Evolutionary conservation across 2,329 filamentous ascomycete species (phyloP).

Genomic region (Metarhizium album): DNA sequence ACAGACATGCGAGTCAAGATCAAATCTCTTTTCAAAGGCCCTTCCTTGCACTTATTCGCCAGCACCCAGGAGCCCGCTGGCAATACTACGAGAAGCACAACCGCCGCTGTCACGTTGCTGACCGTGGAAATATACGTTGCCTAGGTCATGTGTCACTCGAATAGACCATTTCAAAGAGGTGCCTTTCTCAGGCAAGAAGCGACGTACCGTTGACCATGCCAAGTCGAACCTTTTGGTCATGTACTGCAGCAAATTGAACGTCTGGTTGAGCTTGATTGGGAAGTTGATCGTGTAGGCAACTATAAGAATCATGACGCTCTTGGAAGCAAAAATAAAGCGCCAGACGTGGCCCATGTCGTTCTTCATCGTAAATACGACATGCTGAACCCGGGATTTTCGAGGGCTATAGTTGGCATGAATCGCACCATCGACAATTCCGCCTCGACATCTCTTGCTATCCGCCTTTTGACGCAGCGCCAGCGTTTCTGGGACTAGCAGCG

Average conservation of each 20-base stretch:
- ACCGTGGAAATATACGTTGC: constrained; percentile 32
- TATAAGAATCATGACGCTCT: constrained; percentile 26
- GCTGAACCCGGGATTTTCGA: constrained; percentile 7
- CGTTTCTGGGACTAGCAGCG: constrained; percentile 32
- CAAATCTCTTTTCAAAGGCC: constrained; percentile 28
- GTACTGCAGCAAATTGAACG: constrained; percentile 38
- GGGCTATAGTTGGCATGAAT: background rate
- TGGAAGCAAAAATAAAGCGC: constrained; percentile 29
- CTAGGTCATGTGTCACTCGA: constrained; percentile 10
- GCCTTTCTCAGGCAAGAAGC: background rate
- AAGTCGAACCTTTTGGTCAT: constrained; percentile 39
- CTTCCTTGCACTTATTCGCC: constrained; percentile 18
- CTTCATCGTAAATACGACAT: constrained; percentile 16
- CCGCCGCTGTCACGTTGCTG: constrained; percentile 25
- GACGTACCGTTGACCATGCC: constrained; percentile 31
- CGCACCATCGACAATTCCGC: constrained; percentile 5
- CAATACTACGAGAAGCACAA: constrained; percentile 27
- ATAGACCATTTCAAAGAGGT: background rate
- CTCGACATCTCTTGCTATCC: constrained; percentile 12
- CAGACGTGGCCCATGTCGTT: constrained; percentile 25
- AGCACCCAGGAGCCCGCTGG: constrained; percentile 24
- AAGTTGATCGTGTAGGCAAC: constrained; percentile 18
- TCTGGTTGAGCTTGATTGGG: constrained; percentile 20
- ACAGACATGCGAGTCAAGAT: constrained; percentile 26
- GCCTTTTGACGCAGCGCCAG: constrained; percentile 22